Conservation (phyloP, 192 early-diverging fungal species). For the Coemansia sp. region DNA sequence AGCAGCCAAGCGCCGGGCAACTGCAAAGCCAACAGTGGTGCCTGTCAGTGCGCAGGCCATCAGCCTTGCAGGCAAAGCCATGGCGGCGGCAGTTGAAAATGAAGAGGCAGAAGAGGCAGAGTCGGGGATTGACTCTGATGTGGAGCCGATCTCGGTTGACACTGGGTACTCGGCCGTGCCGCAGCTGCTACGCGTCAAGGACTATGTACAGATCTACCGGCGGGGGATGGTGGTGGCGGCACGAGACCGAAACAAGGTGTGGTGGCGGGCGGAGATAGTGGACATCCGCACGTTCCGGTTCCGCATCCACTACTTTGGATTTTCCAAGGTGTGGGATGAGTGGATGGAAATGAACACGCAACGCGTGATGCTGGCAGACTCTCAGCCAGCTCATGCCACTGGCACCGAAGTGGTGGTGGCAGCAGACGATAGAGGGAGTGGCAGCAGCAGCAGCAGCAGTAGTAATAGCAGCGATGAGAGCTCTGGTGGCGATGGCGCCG, state of each 20-base stretch:
- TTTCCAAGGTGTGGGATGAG: conserved; percentile 55
- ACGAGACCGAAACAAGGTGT: conserved; percentile 60
- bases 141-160: conserved; percentile 43
- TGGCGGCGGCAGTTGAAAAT: no score
- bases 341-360: conserved; percentile 72
- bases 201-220: conserved; percentile 38
- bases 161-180: conserved; percentile 29
- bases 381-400: neutral
- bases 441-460: neutral
- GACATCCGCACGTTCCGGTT: conserved; percentile 60
- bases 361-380: conserved; percentile 45
- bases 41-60: conserved; percentile 11
- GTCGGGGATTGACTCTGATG: conserved; percentile 14
- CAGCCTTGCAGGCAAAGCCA: conserved; percentile 4
- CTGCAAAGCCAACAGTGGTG: neutral
- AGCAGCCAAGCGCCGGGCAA: conserved; percentile 7
- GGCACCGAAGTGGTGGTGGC: neutral
- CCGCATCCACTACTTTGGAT: conserved; percentile 60
- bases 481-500: neutral
- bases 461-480: neutral
- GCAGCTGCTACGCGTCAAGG: conserved; percentile 50
- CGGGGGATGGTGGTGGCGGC: conserved; percentile 53
- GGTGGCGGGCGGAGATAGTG: conserved; percentile 57
- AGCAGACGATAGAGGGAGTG: neutral
- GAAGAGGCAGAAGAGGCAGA: conserved; percentile 7